Conservation (phyloP, 1,139 yeast species). For the Sugiyamaella japonica region DNA sequence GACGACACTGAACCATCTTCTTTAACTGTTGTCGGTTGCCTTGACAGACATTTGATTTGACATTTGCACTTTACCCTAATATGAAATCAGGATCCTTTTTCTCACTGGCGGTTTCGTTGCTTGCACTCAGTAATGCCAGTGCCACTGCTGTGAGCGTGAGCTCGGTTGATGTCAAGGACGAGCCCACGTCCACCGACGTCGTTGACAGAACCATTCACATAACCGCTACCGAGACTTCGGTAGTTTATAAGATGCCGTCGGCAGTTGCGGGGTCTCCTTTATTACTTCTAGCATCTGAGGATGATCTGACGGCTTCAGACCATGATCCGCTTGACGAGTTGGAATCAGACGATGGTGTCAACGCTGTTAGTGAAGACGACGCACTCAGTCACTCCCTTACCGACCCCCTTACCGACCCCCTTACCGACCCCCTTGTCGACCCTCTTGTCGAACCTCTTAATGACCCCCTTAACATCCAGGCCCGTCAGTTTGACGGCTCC, state of each 20-base stretch:
- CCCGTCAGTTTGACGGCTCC: constrained; percentile 10
- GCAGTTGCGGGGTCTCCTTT: constrained; percentile 15
- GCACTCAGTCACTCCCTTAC: too few relatives aligned
- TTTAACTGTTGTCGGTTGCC: not conserved
- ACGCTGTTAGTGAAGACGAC: too few relatives aligned
- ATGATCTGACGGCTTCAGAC: constrained; percentile 9
- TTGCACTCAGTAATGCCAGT: constrained; percentile 7
- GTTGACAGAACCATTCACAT: constrained; percentile 14
- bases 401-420: too few relatives aligned
- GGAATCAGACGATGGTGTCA: too few relatives aligned
- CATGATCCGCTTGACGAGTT: not conserved
- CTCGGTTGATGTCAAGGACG: too few relatives aligned
- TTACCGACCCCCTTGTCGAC: too few relatives aligned
- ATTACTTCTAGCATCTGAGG: constrained; percentile 17
- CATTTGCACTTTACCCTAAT: not conserved
- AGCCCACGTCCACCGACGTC: constrained; percentile 2
- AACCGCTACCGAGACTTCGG: constrained; percentile 16
- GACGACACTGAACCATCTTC: too few relatives aligned
- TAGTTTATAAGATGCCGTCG: constrained; percentile 18
- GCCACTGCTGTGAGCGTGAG: not conserved
- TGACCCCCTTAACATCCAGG: constrained; percentile 1
- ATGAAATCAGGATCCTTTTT: constrained; percentile 7
- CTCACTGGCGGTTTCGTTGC: not conserved
- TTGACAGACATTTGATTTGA: not conserved
- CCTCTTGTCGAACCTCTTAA: too few relatives aligned